These are phyloP conservation scores for Candida parachauliodes DNA, from an alignment of 805 yeast genomes.

Conservation along the genomic window DNA sequence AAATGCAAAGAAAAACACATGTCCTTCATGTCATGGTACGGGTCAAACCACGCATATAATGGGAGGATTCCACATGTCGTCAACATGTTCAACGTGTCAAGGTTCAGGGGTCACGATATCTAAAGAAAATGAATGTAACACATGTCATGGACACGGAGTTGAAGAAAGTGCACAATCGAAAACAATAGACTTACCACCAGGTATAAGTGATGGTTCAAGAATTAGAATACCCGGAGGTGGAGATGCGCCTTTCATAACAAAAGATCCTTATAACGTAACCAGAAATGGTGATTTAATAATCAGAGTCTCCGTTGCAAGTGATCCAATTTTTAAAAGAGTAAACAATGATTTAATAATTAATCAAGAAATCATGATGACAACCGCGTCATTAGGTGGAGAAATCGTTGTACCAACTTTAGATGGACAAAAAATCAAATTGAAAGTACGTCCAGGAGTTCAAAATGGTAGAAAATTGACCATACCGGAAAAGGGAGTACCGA, in stretches of 20 bases:
- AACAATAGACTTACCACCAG: conserved; percentile 81
- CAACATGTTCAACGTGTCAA: conserved; percentile 82
- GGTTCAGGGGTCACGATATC: conserved; percentile 84
- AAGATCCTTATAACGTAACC: conserved; percentile 63
- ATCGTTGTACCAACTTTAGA: conserved; percentile 87
- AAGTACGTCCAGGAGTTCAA: conserved; percentile 82
- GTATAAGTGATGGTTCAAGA: conserved; percentile 82
- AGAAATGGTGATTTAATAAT: conserved; percentile 86
- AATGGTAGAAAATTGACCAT: conserved; percentile 68
- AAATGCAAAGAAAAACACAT: conserved; percentile 71
- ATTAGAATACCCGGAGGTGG: conserved; percentile 86
- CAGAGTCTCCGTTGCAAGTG: conserved; percentile 73
- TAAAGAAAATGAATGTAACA: conserved; percentile 62
- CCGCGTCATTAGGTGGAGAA: conserved; percentile 94
- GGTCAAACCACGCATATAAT: conserved; percentile 84
- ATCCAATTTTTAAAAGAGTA: conserved; percentile 60
- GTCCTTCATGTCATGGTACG: conserved; percentile 87
- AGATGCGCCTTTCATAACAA: conserved; percentile 75
- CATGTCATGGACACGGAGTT: conserved; percentile 92
- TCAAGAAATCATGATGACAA: conserved; percentile 81
- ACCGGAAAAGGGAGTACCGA: conserved; percentile 86
- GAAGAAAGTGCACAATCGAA: conserved; percentile 63
- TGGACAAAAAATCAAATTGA: conserved; percentile 71
- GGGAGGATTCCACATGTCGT: conserved; percentile 96
- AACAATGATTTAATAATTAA: conserved; percentile 60